Evolutionary conservation across 805 yeast species (phyloP), one percentile per base, ranked within the genome.

Genomic region (Candida sanyiensis): DNA sequence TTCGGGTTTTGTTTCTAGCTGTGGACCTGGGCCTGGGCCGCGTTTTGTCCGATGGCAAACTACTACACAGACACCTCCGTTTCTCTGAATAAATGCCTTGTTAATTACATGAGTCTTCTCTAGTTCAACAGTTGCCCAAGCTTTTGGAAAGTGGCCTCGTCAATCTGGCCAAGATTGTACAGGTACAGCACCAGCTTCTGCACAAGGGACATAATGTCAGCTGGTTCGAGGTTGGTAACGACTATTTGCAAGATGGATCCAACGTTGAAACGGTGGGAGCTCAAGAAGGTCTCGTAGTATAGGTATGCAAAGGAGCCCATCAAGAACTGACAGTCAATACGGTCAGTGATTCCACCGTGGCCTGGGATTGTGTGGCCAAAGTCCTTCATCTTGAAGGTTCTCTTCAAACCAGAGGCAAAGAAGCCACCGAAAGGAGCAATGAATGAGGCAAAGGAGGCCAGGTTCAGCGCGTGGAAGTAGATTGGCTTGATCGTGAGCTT

Each of bases 341-440:
- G 76, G 60, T 93, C 98, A 19, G 97, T 89, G 49, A 93, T 81
- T 50, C 98, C 98, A 47, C 98, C 98, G 58, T 93, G 98, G 23
- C 98, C 98, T 12, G 98, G 98, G 50, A 93, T 93, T 8, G 97
- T 90, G 57, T 90, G 95, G 50, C 97, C 98, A 56, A 93, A 93
- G 63, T 93, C 98, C 64, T 93, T 93, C 39, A 89, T 88, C 56
- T 90, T 85, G 66, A 93, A 89, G 11, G 97, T 87, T 63, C 98
- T 79, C 68, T 93, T 93, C 52, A 93, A 71, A n/a, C 97, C 98
- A 38, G 94, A 82, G 6, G 97, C 97, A 55, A 93, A 93, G 61
- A 93, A 93, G 2, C 98, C 98, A 39, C 98, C 98, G 58, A 93
- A 93, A 43, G 98, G 98, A 4, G 98, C 98, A 60, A 93, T 82